Conservation (phyloP, 2,329 filamentous ascomycete species). For the Exophiala mesophila region DNA sequence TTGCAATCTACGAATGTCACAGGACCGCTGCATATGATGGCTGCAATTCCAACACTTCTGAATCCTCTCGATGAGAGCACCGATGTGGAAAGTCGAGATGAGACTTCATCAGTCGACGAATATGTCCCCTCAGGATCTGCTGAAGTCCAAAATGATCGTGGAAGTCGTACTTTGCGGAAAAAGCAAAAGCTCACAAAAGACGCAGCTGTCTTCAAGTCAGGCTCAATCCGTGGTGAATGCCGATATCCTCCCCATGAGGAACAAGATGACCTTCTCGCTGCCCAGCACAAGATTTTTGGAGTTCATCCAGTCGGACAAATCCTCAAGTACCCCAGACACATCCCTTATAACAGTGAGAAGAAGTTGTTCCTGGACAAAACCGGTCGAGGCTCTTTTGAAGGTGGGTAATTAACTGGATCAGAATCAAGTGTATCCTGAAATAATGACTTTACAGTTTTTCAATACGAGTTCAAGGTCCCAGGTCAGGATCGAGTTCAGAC, state of each 20-base stretch:
- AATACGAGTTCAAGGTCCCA: constrained; percentile 74
- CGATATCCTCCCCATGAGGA: constrained; percentile 71
- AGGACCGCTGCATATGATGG: constrained; percentile 23
- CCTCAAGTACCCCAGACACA: constrained; percentile 62
- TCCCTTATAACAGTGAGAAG: constrained; percentile 93
- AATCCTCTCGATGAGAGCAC: constrained; percentile 20
- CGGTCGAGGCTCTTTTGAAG: constrained; percentile 80
- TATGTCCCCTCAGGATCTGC: constrained; percentile 9
- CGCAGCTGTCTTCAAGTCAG: constrained; percentile 57
- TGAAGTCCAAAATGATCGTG: constrained; percentile 1
- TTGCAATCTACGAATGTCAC: too few species aligned
- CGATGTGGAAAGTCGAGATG: constrained; percentile 15
- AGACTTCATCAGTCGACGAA: constrained; percentile 12
- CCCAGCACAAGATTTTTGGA: constrained; percentile 58
- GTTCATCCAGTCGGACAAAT: constrained; percentile 63
- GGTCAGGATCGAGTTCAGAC: constrained; percentile 62
- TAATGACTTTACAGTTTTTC: constrained; percentile 76
- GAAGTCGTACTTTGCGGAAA: constrained; percentile 28
- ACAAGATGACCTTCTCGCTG: constrained; percentile 52
- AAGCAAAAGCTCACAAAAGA: constrained; percentile 61
- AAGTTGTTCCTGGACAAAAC: constrained; percentile 84
- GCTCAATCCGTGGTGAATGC: constrained; percentile 60
- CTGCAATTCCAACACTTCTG: constrained; percentile 23
- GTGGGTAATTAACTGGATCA: constrained; percentile 54
- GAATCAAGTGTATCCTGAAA: too few species aligned